A percentile compares a stretch with the other conserved stretches of the same genome.
phyloP scores from a whole-genome alignment of 768 basidiomycete genomes.

The Fistulinella prunicolor region DNA sequence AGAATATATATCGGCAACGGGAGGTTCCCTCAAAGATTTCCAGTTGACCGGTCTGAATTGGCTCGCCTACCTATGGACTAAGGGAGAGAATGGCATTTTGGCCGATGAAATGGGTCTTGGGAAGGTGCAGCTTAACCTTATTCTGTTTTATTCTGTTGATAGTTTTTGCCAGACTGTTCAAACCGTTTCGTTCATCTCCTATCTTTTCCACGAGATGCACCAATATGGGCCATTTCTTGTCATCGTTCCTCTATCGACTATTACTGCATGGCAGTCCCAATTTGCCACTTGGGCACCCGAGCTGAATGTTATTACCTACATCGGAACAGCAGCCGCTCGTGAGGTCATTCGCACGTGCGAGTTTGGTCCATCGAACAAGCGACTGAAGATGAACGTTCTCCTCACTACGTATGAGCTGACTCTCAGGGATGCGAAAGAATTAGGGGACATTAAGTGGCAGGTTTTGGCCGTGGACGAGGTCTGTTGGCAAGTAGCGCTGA shows the following conservation, averaged over 20 bases:
- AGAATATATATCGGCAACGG: conserved; percentile 72
- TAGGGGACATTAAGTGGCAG: conserved; percentile 97
- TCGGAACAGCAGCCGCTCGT: conserved; percentile 82
- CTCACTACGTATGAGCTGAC: conserved; percentile 97
- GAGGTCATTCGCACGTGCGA: conserved; percentile 91
- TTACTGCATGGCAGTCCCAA: conserved; percentile 97
- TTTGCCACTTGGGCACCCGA: conserved; percentile 95
- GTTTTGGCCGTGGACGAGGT: conserved; percentile 95
- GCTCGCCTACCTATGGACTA: conserved; percentile 95
- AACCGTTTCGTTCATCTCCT: conserved; percentile 92
- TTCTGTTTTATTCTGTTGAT: conserved; percentile 12
- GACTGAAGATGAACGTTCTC: conserved; percentile 94
- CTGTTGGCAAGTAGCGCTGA: conserved; percentile 14
- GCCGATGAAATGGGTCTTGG: conserved; percentile 99
- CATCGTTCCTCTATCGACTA: conserved; percentile 96
- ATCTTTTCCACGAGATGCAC: conserved; percentile 85
- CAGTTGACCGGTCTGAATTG: conserved; percentile 98
- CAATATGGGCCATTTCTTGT: conserved; percentile 98
- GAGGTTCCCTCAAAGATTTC: conserved; percentile 93
- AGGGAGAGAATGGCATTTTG: conserved; percentile 93
- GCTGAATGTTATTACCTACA: conserved; percentile 95
- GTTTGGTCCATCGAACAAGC: conserved; percentile 85
- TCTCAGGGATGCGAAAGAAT: conserved; percentile 82
- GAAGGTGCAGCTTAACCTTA: conserved; percentile 51
- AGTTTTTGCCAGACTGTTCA: conserved; percentile 71